Percentiles rank a stretch among this genome's conserved stretches.
Evolutionary conservation across 2,329 filamentous ascomycete species (phyloP).

Genomic region (Fusarium abutilonis): DNA sequence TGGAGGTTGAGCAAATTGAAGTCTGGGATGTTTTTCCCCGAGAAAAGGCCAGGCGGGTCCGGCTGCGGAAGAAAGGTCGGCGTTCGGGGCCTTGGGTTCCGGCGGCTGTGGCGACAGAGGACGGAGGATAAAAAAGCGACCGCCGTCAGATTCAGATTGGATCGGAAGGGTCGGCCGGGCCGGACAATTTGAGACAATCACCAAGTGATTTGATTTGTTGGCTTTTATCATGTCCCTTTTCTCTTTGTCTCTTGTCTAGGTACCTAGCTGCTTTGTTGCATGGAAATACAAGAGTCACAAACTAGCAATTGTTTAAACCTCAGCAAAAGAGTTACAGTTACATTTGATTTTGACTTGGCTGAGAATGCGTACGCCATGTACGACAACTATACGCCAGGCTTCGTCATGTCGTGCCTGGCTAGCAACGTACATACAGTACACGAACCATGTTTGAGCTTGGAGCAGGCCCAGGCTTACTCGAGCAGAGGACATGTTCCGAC

Average conservation of each 20-base stretch:
- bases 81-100: slow-evolving; percentile 20
- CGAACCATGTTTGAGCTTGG: slow-evolving; percentile 3
- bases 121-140: slow-evolving; percentile 5
- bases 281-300: neutral
- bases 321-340: neutral
- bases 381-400: neutral
- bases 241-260: neutral
- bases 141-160: slow-evolving; percentile 15
- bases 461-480: slow-evolving; percentile 26
- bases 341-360: neutral
- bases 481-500: slow-evolving; percentile 16
- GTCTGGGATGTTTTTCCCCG: neutral
- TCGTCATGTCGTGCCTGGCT: slow-evolving; percentile 34
- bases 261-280: neutral
- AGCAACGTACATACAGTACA: neutral
- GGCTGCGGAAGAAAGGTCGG: slow-evolving; percentile 5
- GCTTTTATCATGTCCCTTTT: slow-evolving; percentile 3
- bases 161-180: slow-evolving; percentile 19
- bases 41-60: neutral
- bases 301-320: neutral
- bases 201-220: neutral
- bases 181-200: neutral
- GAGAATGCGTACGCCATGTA: slow-evolving; percentile 12
- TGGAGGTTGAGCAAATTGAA: neutral
- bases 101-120: slow-evolving; percentile 15